phyloP scores from a whole-genome alignment of 2,329 filamentous ascomycete genomes.

The Tothia fuscella region DNA sequence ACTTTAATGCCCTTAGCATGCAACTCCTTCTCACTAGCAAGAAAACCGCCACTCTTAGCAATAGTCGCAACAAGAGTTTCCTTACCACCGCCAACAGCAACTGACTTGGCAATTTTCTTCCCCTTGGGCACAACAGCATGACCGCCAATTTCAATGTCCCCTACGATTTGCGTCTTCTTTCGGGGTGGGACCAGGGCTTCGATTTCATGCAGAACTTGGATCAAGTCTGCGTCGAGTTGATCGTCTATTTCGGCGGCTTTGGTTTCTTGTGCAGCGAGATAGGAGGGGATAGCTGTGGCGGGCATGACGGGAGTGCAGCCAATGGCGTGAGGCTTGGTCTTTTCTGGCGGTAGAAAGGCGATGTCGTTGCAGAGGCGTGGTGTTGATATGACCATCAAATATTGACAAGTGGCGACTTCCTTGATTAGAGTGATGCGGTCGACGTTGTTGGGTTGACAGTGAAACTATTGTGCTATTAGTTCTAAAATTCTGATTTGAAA shows the following conservation, averaged over 20 bases:
- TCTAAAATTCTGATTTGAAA: background rate
- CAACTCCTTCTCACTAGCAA: constrained; percentile 54
- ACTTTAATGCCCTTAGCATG: constrained; percentile 50
- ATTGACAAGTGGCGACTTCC: constrained; percentile 80
- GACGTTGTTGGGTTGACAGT: constrained; percentile 62
- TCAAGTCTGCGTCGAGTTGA: constrained; percentile 12
- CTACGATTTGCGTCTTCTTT: constrained; percentile 31
- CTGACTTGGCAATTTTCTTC: constrained; percentile 41
- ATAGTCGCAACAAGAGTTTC: constrained; percentile 41
- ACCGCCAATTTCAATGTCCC: constrained; percentile 47
- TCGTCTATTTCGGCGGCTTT: background rate
- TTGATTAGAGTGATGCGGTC: constrained; percentile 88
- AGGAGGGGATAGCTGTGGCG: constrained; percentile 40
- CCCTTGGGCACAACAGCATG: constrained; percentile 45
- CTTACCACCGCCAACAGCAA: constrained; percentile 37
- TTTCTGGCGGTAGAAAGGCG: constrained; percentile 71
- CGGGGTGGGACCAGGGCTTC: constrained; percentile 8
- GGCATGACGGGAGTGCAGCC: constrained; percentile 60
- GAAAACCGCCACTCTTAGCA: constrained; percentile 48
- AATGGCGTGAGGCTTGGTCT: constrained; percentile 64
- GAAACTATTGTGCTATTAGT: constrained; percentile 35
- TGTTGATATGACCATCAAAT: constrained; percentile 87
- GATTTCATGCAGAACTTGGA: constrained; percentile 22
- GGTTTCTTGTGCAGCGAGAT: constrained; percentile 18
- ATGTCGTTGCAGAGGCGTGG: constrained; percentile 78